Evolutionary conservation across 1,139 yeast species (phyloP).

Genomic region (Trichomonascaceae sp.): DNA sequence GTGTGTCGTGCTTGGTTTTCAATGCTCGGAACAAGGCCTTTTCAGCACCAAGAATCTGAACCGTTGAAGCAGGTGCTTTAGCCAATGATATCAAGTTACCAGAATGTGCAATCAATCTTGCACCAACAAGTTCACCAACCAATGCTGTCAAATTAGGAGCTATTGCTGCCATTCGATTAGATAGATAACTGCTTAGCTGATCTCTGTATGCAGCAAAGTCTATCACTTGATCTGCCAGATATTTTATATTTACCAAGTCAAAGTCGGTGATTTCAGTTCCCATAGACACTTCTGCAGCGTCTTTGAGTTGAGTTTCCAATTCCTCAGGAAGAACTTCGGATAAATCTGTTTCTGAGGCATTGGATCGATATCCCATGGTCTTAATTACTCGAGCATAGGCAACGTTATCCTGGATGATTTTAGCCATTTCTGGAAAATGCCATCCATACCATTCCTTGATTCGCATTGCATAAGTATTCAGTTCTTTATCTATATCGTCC

Average conservation of each 20-base stretch:
- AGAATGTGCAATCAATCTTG: conserved; percentile 94
- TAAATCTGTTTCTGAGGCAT: conserved; percentile 83
- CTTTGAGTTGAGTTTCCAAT: conserved; percentile 49
- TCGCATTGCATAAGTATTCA: conserved; percentile 97
- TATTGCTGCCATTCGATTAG: conserved; percentile 94
- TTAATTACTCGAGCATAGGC: conserved; percentile 71
- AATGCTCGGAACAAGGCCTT: conserved; percentile 97
- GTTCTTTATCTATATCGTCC: conserved; percentile 95
- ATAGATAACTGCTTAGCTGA: conserved; percentile 79
- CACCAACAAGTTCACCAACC: conserved; percentile 98
- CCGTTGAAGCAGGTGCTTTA: conserved; percentile 98
- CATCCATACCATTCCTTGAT: conserved; percentile 99
- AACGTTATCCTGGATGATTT: conserved; percentile 90
- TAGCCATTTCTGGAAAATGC: conserved; percentile 99
- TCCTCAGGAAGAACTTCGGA: conserved; percentile 84
- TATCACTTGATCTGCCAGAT: conserved; percentile 91
- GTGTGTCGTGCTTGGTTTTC: conserved; percentile 97
- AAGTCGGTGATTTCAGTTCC: conserved; percentile 93
- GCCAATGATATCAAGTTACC: conserved; percentile 93
- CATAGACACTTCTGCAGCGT: conserved; percentile 98
- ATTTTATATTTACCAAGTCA: conserved; percentile 76
- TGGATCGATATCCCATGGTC: conserved; percentile 91
- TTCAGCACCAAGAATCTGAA: conserved; percentile 97
- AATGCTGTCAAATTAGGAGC: conserved; percentile 95
- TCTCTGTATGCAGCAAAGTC: conserved; percentile 94